Percentiles rank a stretch among this genome's conserved stretches.
These are phyloP conservation scores for Cronartium quercuum DNA, from an alignment of 1,284 basidiomycete species.

Conservation along the genomic window DNA sequence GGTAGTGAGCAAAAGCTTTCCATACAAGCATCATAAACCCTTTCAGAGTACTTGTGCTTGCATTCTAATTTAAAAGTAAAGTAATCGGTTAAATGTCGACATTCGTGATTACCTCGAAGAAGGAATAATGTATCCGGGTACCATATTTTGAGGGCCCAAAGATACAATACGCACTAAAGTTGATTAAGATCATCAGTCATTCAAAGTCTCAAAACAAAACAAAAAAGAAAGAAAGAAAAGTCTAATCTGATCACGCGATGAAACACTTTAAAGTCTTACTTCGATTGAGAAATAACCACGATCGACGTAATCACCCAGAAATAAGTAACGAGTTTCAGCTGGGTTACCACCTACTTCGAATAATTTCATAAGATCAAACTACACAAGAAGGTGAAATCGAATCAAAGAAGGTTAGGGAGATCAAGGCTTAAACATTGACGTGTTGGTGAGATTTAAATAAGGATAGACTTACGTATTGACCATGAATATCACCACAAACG, in stretches of 20 bases:
- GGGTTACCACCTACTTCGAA: conserved; percentile 92
- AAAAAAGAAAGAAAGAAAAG: conserved; percentile 1
- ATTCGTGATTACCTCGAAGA: conserved; percentile 95
- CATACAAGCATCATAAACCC: conserved; percentile 84
- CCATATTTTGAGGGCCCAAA: conserved; percentile 89
- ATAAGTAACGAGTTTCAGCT: conserved; percentile 86
- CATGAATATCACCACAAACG: conserved; percentile 93
- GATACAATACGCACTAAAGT: conserved; percentile 74
- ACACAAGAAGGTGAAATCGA: conserved; percentile 4
- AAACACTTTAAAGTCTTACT: too few relatives aligned
- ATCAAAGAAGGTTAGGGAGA: conserved; percentile 23
- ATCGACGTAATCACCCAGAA: conserved; percentile 97
- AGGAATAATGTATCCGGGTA: conserved; percentile 83
- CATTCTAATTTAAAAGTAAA: conserved; percentile 96
- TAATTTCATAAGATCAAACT: conserved; percentile 97
- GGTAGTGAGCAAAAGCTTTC: conserved; percentile 87
- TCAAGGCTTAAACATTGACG: conserved; percentile 33
- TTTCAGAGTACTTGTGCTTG: conserved; percentile 89
- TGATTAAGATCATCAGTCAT: neutral
- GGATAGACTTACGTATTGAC: conserved; percentile 72
- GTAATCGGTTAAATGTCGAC: conserved; percentile 89
- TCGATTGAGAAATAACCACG: conserved; percentile 92
- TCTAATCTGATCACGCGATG: neutral
- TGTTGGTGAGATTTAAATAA: neutral
- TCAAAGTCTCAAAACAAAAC: neutral